phyloP scores from a whole-genome alignment of 2,329 filamentous ascomycete species.

The Alternaria gansuensis region DNA sequence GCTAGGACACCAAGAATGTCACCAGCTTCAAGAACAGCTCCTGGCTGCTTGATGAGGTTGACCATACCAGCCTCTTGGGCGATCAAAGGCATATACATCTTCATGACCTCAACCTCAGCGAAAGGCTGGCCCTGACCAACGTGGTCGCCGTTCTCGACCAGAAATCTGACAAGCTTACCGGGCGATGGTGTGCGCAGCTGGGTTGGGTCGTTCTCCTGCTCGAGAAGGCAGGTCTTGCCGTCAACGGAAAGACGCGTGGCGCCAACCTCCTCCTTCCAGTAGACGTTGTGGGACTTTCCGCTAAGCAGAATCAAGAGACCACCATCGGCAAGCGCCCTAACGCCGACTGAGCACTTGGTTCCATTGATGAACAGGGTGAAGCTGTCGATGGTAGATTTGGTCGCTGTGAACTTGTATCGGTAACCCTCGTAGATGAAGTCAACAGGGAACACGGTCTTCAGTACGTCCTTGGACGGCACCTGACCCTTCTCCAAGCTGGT shows the following conservation, averaged over 20 bases:
- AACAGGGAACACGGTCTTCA: constrained; percentile 96
- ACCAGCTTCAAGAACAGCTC: constrained; percentile 95
- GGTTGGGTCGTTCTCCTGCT: constrained; percentile 98
- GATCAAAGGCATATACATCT: constrained; percentile 99
- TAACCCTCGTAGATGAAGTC: constrained; percentile 98
- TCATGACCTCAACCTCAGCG: constrained; percentile 99
- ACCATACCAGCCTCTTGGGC: constrained; percentile 95
- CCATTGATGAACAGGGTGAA: constrained; percentile 99
- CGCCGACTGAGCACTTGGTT: constrained; percentile 92
- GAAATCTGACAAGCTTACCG: constrained; percentile 97
- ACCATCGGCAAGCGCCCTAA: constrained; percentile 91
- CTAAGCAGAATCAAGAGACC: constrained; percentile 89
- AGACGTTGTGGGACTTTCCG: constrained; percentile 95
- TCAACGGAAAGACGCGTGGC: constrained; percentile 96
- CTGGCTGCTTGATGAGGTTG: constrained; percentile 98
- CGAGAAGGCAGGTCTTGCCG: constrained; percentile 95
- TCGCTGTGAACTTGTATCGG: constrained; percentile 98
- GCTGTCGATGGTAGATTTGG: constrained; percentile 87
- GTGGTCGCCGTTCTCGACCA: constrained; percentile 93
- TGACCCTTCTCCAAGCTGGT: constrained; percentile 94
- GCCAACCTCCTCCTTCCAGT: constrained; percentile 99
- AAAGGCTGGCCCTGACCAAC: constrained; percentile 91
- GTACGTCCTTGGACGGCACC: constrained; percentile 92
- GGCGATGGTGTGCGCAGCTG: constrained; percentile 94
- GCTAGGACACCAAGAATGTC: constrained; percentile 98